A percentile compares a stretch with the other conserved stretches of the same genome.
Conservation (phyloP, 306 rosid genomes). For the Quercus aquifolioides region DNA sequence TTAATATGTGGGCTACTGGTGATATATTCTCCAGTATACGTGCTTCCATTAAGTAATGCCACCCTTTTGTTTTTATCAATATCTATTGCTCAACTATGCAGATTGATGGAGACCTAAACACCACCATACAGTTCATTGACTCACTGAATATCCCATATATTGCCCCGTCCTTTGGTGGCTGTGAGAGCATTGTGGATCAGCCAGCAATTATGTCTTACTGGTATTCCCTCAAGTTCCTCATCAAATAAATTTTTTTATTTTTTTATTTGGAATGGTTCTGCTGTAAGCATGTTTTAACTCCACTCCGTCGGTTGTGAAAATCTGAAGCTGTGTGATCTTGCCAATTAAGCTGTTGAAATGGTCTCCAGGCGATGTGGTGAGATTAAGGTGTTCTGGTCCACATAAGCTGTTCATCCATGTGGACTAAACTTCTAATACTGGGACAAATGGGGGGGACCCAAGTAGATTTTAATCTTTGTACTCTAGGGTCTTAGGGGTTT, state of each 20-base stretch:
- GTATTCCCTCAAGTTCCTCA: slow-evolving; percentile 30
- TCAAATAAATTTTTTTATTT: not conserved
- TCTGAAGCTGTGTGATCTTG: not conserved
- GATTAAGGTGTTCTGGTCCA: not conserved
- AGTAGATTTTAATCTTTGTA: not conserved
- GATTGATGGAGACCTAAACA: slow-evolving; percentile 73
- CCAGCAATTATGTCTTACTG: slow-evolving; percentile 96
- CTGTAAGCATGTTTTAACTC: not conserved
- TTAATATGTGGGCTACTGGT: not conserved
- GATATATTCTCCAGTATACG: not conserved
- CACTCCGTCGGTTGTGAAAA: not conserved
- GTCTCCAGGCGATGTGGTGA: not conserved
- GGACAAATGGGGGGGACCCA: not conserved
- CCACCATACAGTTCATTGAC: slow-evolving; percentile 73
- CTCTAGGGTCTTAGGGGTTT: not conserved
- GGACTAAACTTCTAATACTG: not conserved
- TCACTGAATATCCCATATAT: slow-evolving; percentile 87
- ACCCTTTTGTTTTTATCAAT: not conserved
- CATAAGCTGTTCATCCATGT: not conserved
- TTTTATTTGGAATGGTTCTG: not conserved
- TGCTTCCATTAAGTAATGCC: not conserved
- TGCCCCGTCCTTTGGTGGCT: slow-evolving; percentile 97
- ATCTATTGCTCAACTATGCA: slow-evolving; percentile 30
- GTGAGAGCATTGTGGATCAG: slow-evolving; percentile 97
- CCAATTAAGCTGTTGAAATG: not conserved